These are phyloP conservation scores for Taphrina wiesneri DNA, from an alignment of 1,139 yeast species.

Conservation along the genomic window DNA sequence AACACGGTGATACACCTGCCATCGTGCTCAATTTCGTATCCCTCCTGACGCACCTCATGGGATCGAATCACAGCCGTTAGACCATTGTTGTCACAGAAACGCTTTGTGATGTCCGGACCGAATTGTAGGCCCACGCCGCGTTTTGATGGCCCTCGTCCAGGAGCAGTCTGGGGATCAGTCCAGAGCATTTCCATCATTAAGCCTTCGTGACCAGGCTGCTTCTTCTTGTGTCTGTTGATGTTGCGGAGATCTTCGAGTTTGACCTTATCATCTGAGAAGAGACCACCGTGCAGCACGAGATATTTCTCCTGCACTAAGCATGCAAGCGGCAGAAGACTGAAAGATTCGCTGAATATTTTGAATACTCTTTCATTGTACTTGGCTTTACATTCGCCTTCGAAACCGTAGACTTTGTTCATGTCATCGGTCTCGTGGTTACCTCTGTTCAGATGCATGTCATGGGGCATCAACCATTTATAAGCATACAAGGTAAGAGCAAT, in stretches of 20 bases:
- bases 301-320: constrained; percentile 74
- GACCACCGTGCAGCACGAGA: constrained; percentile 93
- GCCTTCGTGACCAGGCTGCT: constrained; percentile 89
- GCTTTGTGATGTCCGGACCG: constrained; percentile 90
- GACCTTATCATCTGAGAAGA: constrained; percentile 74
- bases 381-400: constrained; percentile 90
- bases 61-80: constrained; percentile 83
- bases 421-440: constrained; percentile 97
- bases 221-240: constrained; percentile 63
- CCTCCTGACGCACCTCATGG: constrained; percentile 92
- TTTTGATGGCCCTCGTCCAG: constrained; percentile 84
- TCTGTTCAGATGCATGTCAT: constrained; percentile 70
- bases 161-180: constrained; percentile 87
- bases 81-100: constrained; percentile 70
- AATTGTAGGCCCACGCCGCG: constrained; percentile 95
- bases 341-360: constrained; percentile 81
- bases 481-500: constrained; percentile 81
- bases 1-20: constrained; percentile 87
- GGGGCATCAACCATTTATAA: constrained; percentile 77
- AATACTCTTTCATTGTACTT: constrained; percentile 84
- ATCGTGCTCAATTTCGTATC: constrained; percentile 83
- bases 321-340: constrained; percentile 83
- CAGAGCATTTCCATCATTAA: constrained; percentile 93
- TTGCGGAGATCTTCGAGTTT: constrained; percentile 72
- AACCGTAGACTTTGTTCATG: constrained; percentile 96